A percentile compares a stretch with the other conserved stretches of the same genome.
phyloP scores from a whole-genome alignment of 805 yeast genomes.

The Yarrowia sp. region DNA sequence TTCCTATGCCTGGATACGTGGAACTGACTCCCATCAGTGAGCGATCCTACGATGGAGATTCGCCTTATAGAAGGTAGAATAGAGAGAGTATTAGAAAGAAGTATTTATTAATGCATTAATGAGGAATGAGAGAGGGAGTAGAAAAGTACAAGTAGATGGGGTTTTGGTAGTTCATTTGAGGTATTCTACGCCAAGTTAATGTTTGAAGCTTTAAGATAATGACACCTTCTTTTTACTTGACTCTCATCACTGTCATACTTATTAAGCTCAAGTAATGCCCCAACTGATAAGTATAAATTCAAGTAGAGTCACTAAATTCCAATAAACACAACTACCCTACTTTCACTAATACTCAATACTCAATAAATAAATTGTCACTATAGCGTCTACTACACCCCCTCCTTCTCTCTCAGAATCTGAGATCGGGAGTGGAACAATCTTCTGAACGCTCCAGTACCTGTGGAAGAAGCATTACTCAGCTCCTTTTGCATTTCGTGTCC shows the following conservation, averaged over 20 bases:
- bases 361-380: constrained; percentile 20
- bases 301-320: too few relatives aligned
- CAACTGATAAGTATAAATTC: too few relatives aligned
- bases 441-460: constrained; percentile 13
- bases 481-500: constrained; percentile 30
- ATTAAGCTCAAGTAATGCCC: too few relatives aligned
- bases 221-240: too few relatives aligned
- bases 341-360: constrained; percentile 11
- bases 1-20: constrained; percentile 24
- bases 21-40: constrained; percentile 37
- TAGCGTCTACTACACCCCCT: background rate
- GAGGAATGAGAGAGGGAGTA: too few relatives aligned
- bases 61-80: constrained; percentile 17
- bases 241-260: too few relatives aligned
- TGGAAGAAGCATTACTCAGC: background rate
- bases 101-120: constrained; percentile 20
- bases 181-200: too few relatives aligned
- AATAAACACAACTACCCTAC: background rate
- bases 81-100: too few relatives aligned
- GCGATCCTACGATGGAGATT: constrained; percentile 14
- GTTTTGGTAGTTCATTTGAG: too few relatives aligned
- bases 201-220: too few relatives aligned
- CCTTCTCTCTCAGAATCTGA: constrained; percentile 28
- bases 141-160: too few relatives aligned
- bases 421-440: constrained; percentile 27